Percentiles rank a stretch among this genome's conserved stretches.
Conservation (phyloP, 768 basidiomycete species). For the Trametes meyenii region DNA sequence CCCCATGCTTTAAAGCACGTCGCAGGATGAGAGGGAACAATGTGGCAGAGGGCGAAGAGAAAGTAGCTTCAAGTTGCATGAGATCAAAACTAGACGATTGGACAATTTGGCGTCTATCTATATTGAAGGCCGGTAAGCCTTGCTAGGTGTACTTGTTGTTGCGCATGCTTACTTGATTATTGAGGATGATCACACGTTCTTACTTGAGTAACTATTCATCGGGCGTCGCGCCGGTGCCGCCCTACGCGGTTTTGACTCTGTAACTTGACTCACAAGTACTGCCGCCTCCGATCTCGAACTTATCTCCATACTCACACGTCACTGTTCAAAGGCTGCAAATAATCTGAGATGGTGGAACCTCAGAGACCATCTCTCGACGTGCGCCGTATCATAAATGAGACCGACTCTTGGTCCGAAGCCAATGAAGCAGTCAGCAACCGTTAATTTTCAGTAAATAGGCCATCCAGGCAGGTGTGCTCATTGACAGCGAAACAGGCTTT, state of each 20-base stretch:
- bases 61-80: no score
- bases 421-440: conserved; percentile 24
- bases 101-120: neutral
- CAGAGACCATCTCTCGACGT: conserved; percentile 6
- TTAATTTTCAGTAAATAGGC: no score
- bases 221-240: no score
- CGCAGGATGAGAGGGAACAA: neutral
- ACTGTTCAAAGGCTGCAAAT: neutral
- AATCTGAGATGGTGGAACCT: neutral
- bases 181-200: no score
- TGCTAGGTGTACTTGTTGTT: neutral
- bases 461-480: neutral
- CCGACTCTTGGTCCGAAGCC: conserved; percentile 25
- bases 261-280: no score
- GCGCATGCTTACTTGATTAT: no score
- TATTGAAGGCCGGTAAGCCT: neutral
- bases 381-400: conserved; percentile 15
- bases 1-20: conserved; percentile 25
- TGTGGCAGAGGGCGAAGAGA: neutral
- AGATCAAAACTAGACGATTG: neutral
- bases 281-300: no score
- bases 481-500: conserved; percentile 44
- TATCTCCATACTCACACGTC: neutral
- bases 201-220: no score
- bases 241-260: no score